Conservation (phyloP, 352 stramenopile species). For the Phytophthora kernoviae region DNA sequence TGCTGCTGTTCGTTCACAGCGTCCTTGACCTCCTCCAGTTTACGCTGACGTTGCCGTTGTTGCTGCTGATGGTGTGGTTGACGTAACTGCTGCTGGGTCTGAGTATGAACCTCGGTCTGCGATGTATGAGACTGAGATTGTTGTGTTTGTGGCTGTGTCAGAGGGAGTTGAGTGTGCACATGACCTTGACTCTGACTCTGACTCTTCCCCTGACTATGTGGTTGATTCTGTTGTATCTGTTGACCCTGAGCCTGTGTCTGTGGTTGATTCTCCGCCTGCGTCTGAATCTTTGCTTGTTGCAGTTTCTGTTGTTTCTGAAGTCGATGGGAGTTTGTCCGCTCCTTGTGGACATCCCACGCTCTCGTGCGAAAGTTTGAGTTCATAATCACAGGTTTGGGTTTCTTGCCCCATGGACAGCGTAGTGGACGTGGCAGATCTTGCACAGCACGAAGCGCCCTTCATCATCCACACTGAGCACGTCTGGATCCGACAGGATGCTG, state of each 20-base stretch:
- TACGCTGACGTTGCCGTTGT: slow-evolving; percentile 12
- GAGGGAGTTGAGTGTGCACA: not conserved
- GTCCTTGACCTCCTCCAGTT: slow-evolving; percentile 22
- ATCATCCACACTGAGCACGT: slow-evolving; percentile 82
- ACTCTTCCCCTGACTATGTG: slow-evolving; percentile 14
- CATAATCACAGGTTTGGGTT: slow-evolving; percentile 82
- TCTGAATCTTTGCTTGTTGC: slow-evolving; percentile 20
- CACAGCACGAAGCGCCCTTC: slow-evolving; percentile 80
- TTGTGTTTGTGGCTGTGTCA: not conserved
- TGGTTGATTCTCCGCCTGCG: slow-evolving; percentile 1
- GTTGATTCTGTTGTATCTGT: not conserved
- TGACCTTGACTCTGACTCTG: slow-evolving; percentile 2
- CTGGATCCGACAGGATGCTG: slow-evolving; percentile 67
- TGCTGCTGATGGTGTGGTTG: slow-evolving; percentile 5
- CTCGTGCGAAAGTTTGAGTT: slow-evolving; percentile 82
- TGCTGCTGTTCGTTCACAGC: slow-evolving; percentile 3
- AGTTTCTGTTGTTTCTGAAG: slow-evolving; percentile 63
- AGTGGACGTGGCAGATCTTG: slow-evolving; percentile 85
- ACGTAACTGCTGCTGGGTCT: slow-evolving; percentile 16
- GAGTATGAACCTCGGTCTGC: slow-evolving; percentile 10
- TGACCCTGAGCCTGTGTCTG: slow-evolving; percentile 3
- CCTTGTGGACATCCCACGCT: slow-evolving; percentile 84
- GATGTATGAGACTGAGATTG: slow-evolving; percentile 1
- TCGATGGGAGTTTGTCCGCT: slow-evolving; percentile 79
- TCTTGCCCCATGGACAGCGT: slow-evolving; percentile 83